Base-by-base conservation (phyloP, 2,329 filamentous ascomycete species). In the Hypoxylon sp. region DNA sequence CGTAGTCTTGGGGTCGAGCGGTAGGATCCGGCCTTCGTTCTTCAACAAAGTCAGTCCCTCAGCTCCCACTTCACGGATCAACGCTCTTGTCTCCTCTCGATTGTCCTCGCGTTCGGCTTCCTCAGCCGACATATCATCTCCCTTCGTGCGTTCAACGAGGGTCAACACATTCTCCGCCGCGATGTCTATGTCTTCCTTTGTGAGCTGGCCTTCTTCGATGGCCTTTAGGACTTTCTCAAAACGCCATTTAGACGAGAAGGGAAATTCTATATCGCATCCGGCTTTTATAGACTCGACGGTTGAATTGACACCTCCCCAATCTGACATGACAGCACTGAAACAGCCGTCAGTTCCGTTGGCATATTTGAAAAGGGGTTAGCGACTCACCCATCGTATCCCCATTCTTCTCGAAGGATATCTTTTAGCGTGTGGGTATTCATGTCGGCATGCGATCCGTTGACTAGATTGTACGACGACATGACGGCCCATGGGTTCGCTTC, bases 401-500 rank as follows among this genome's bases (percentile, higher is more conserved):
- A 90, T 75, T 90, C 88, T 30, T 85, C 86, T 22, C 88, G 82
- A 25, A 90, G 81, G 20, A 90, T 87, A 25, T 86, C 82, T 66
- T 83, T 85, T n/a, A 90, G 79, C 0, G 84, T 85, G 61, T 86
- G 82, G 13, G 77, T 79, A 71, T 89, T 87, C 83, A 88, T 85
- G 69, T 88, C 87, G 20, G 86, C 85, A 71, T 90, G 88, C 3
- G 86, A 78, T 3, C 90, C 89, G 75, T 92, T 92, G 72, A 92
- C 79, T 31, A 90, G 81, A 72, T 92, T 92, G 74, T 92, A 92
- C 1, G 89, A 89, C 3, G 87, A 86, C 90, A 92, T 92, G 49
- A 92, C 78, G 4, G 89, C 89, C 89, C 89, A 91, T 2, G 90
- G 89, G 61, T 91, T 89, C 13, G 90, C 88, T 71, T 92, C 89